Evolutionary conservation across 805 yeast species (phyloP).

Genomic region (Yarrowia sp.): DNA sequence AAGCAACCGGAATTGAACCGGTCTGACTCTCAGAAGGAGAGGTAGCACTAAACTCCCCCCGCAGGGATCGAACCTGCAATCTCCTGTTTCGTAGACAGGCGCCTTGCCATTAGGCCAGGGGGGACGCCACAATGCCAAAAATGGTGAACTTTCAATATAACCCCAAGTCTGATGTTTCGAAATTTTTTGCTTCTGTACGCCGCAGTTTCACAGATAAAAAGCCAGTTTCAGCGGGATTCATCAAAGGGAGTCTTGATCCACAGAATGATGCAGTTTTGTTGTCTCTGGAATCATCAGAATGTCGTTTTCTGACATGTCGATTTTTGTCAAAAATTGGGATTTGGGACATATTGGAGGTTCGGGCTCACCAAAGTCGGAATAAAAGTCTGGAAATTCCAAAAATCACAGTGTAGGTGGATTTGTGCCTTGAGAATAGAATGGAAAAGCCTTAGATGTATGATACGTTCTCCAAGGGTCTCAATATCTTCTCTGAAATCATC

Average conservation of each 20-base stretch:
- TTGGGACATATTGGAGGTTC: background rate
- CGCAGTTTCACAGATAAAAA: background rate
- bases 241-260: too few relatives aligned
- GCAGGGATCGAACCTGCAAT: slow-evolving; percentile 40
- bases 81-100: slow-evolving; percentile 40
- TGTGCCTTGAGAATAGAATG: background rate
- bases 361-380: background rate
- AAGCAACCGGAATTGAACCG: slow-evolving; percentile 31
- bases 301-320: background rate
- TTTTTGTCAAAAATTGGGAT: background rate
- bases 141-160: slow-evolving; percentile 1
- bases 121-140: background rate
- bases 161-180: background rate
- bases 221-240: too few relatives aligned
- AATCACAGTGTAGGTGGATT: background rate
- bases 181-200: background rate
- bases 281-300: background rate
- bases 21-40: slow-evolving; percentile 15
- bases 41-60: slow-evolving; percentile 25
- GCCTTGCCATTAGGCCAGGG: slow-evolving; percentile 39
- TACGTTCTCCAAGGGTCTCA: too few relatives aligned
- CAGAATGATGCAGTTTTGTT: too few relatives aligned
- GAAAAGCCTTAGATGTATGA: background rate
- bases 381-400: background rate
- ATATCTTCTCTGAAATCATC: background rate